Conservation (phyloP, 225 moss, liverwort and hornwort species). For the Bryoerythrophyllum caledonicum region DNA sequence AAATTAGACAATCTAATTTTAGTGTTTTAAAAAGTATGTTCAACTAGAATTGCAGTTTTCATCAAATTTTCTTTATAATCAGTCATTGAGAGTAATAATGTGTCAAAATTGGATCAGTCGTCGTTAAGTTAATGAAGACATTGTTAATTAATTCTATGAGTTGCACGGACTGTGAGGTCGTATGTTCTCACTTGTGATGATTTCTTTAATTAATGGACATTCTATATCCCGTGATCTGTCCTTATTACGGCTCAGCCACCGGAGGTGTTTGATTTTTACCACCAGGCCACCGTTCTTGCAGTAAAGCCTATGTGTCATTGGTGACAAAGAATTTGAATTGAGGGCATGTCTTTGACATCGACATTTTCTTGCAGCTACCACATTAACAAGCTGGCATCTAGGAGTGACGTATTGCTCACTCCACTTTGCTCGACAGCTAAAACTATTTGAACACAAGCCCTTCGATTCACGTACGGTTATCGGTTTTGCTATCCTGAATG, state of each 20-base stretch:
- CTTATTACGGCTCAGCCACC: not conserved
- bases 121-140: not conserved
- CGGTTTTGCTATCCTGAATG: slow-evolving; percentile 63
- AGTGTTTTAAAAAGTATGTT: no score
- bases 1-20: not conserved
- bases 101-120: not conserved
- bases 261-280: slow-evolving; percentile 16
- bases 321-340: not conserved
- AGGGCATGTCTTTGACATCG: slow-evolving; percentile 22
- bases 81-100: not conserved
- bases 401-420: slow-evolving; percentile 64
- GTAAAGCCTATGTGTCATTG: not conserved
- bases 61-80: not conserved
- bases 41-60: not conserved
- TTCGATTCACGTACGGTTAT: slow-evolving; percentile 59
- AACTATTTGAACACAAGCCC: slow-evolving; percentile 67
- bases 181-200: not conserved
- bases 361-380: slow-evolving; percentile 54
- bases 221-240: not conserved
- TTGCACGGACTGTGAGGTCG: slow-evolving; percentile 16
- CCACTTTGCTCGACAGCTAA: slow-evolving; percentile 56
- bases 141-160: not conserved
- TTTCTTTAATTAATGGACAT: not conserved
- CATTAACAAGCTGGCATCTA: slow-evolving; percentile 73
- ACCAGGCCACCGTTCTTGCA: not conserved